Evolutionary conservation across 2,329 filamentous ascomycete species (phyloP).

Genomic region (Calycina herbarum): DNA sequence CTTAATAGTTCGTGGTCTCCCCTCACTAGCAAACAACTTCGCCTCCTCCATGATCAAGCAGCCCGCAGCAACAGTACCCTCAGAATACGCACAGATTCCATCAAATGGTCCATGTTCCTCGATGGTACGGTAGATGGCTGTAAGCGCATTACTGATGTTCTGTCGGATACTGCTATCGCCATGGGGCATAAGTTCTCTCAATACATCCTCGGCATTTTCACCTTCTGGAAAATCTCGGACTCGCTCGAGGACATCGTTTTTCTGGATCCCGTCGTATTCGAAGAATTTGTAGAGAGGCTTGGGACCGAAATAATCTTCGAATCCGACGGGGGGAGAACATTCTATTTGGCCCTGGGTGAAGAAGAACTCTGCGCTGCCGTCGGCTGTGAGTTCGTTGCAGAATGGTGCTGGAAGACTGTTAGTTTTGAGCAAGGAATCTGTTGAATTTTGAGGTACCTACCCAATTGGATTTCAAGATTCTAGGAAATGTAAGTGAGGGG

Average conservation of each 20-base stretch:
- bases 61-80: slow-evolving; percentile 56
- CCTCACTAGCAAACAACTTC: slow-evolving; percentile 40
- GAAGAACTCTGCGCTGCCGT: slow-evolving; percentile 47
- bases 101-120: slow-evolving; percentile 48
- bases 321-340: slow-evolving; percentile 50
- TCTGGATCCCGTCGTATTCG: slow-evolving; percentile 44
- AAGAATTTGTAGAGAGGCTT: slow-evolving; percentile 48
- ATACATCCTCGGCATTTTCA: slow-evolving; percentile 26
- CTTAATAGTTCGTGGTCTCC: slow-evolving; percentile 37
- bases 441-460: slow-evolving; percentile 32
- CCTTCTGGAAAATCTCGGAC: slow-evolving; percentile 31
- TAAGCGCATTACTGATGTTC: slow-evolving; percentile 33
- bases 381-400: slow-evolving; percentile 47
- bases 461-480: slow-evolving; percentile 57
- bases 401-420: slow-evolving; percentile 43
- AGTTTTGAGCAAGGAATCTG: not conserved
- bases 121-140: slow-evolving; percentile 44
- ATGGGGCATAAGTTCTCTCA: slow-evolving; percentile 27
- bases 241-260: slow-evolving; percentile 29
- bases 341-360: slow-evolving; percentile 52
- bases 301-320: slow-evolving; percentile 49
- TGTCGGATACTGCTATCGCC: slow-evolving; percentile 19
- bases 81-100: slow-evolving; percentile 59
- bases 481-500: slow-evolving; percentile 29
- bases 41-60: slow-evolving; percentile 54